These are phyloP conservation scores for Tulasnella sp. DNA, from an alignment of 768 basidiomycete species.

Conservation along the genomic window DNA sequence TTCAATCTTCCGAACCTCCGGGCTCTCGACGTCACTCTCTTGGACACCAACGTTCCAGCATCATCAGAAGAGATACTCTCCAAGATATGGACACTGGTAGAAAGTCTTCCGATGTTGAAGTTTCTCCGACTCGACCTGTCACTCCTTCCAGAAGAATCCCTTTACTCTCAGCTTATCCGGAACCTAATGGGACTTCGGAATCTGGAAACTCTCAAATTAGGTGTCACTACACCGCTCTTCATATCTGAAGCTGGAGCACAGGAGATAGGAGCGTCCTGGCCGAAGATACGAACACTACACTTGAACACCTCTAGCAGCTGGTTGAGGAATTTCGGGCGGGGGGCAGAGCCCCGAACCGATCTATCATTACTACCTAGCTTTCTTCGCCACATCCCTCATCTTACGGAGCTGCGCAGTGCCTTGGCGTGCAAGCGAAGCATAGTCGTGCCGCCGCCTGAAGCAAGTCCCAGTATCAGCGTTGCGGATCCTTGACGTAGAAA, in stretches of 20 bases:
- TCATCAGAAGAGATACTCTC: neutral
- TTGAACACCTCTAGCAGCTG: neutral
- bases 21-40: neutral
- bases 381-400: neutral
- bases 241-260: neutral
- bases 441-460: neutral
- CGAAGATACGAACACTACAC: neutral
- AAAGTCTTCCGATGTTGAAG: neutral
- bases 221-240: neutral
- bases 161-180: neutral
- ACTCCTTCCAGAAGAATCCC: neutral
- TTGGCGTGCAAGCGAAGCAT: neutral
- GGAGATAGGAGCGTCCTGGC: neutral
- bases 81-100: neutral
- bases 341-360: neutral
- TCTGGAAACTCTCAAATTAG: neutral
- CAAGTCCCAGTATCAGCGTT: neutral
- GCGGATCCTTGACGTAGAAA: neutral
- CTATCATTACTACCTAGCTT: neutral
- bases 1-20: neutral
- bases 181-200: neutral
- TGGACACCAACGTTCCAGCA: neutral
- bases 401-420: neutral
- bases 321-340: no score
- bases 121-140: neutral